phyloP scores from a whole-genome alignment of 495 filamentous ascomycete genomes.

The Penicillium riverlandense region DNA sequence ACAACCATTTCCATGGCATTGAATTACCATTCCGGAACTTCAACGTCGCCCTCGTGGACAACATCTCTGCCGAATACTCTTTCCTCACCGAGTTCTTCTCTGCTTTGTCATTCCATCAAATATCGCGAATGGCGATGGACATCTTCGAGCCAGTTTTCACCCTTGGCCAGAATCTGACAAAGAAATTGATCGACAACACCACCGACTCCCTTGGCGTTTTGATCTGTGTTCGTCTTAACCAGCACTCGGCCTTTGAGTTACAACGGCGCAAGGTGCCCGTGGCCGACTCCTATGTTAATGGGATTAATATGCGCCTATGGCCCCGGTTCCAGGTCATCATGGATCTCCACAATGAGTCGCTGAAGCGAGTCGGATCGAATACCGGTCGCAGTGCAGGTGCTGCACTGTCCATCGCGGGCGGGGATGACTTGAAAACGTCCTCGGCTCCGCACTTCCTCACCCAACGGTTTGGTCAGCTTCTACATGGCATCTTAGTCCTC shows the following conservation, averaged over 20 bases:
- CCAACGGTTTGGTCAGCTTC: conserved; percentile 83
- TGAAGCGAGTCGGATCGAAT: conserved; percentile 53
- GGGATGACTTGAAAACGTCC: conserved; percentile 55
- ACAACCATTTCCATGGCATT: conserved; percentile 74
- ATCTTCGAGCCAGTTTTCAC: conserved; percentile 82
- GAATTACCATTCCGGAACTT: conserved; percentile 89
- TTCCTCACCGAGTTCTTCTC: conserved; percentile 89
- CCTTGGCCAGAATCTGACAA: conserved; percentile 70
- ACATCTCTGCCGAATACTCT: conserved; percentile 88
- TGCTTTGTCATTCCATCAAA: conserved; percentile 47
- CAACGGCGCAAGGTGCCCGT: conserved; percentile 86
- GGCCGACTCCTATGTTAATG: conserved; percentile 87
- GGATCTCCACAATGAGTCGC: conserved; percentile 83
- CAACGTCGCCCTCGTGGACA: conserved; percentile 89
- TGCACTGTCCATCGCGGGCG: conserved; percentile 50
- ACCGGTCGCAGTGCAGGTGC: conserved; percentile 45
- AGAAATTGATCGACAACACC: conserved; percentile 64
- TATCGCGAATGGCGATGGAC: conserved; percentile 61
- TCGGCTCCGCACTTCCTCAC: conserved; percentile 87
- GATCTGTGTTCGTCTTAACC: conserved; percentile 87
- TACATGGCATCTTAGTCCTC: conserved; percentile 75
- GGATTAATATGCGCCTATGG: conserved; percentile 92
- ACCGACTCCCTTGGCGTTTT: conserved; percentile 81
- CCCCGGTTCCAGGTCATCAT: conserved; percentile 90
- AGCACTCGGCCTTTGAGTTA: conserved; percentile 85